Base-by-base conservation (phyloP, 1,284 basidiomycete species). In the Naganishia sp. region DNA sequence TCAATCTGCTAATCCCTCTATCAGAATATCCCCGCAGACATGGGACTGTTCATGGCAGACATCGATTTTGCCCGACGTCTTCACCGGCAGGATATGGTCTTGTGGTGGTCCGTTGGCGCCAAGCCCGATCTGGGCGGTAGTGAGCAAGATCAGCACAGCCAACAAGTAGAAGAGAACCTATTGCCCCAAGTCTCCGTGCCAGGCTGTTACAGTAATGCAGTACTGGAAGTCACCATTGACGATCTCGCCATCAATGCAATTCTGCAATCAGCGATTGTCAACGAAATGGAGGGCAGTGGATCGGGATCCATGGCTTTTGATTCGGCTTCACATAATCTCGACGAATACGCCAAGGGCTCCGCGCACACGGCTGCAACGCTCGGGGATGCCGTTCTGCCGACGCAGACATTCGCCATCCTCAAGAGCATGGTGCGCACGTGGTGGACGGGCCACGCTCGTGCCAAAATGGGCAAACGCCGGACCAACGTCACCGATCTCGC, bases 221-320 rank as follows among this genome's bases (percentile, higher is more conserved):
- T 92, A 69, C 83, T 99, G 41, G 92, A 97, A 71, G 82, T 99
- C 68, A 88, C 89, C 7, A 83, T 99, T 13, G 86, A 90, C 32
- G 95, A 99, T 78, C 84, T 99, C 15, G 94, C 95, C 0, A 89
- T 99, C 69, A 90, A 99, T 75, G 88, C 95, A 0, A 90, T 99
- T 9, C 82, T 99, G 13, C 96, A 98, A 74, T 95, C 94, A 0
- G 87, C 94, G 11, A 84, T 93, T 64, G 92, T 99, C 69, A 97
- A 99, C 80, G 95, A 99, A 76, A 85, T 98, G 74, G 95, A 99
- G 80, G 96, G 96, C 2, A 91, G 89, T 67, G 84, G 83, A 2
- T 88, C 91, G 0, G 92, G 92, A 2, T 85, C 92, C 0, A 90
- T 95, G 1, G 92, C 94, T 0, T 98, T 99, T 75, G 95, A 97